Evolutionary conservation across 345 rosid genomes (phyloP).

Genomic region (Pseudoturritis turrita): DNA sequence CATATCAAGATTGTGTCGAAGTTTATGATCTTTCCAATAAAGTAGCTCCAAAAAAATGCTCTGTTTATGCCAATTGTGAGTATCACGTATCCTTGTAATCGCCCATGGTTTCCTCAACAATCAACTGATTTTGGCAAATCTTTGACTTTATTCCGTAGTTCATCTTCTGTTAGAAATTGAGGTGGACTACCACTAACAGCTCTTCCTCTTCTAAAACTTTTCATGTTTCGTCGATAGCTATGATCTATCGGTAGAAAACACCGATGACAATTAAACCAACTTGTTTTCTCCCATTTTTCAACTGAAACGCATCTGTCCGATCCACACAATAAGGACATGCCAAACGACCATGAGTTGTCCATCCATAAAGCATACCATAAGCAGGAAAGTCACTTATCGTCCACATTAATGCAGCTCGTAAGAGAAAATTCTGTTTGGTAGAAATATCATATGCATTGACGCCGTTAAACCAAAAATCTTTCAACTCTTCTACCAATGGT

Average conservation of each 20-base stretch:
- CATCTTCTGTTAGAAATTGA: background rate
- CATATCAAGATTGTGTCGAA: background rate
- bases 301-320: background rate
- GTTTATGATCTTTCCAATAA: background rate
- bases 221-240: background rate
- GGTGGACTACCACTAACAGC: background rate
- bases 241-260: background rate
- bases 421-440: background rate
- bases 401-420: background rate
- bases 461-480: background rate
- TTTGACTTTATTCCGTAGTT: background rate
- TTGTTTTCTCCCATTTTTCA: background rate
- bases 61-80: background rate
- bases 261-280: slow-evolving; percentile 11
- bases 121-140: background rate
- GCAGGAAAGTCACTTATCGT: background rate
- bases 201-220: background rate
- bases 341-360: background rate
- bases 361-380: background rate
- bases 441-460: background rate
- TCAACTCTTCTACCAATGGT: background rate
- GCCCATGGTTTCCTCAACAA: background rate
- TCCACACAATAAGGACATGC: slow-evolving; percentile 7
- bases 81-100: background rate
- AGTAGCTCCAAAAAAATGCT: background rate